phyloP scores from a whole-genome alignment of 805 yeast species.

The Wickerhamiella occidentalis region DNA sequence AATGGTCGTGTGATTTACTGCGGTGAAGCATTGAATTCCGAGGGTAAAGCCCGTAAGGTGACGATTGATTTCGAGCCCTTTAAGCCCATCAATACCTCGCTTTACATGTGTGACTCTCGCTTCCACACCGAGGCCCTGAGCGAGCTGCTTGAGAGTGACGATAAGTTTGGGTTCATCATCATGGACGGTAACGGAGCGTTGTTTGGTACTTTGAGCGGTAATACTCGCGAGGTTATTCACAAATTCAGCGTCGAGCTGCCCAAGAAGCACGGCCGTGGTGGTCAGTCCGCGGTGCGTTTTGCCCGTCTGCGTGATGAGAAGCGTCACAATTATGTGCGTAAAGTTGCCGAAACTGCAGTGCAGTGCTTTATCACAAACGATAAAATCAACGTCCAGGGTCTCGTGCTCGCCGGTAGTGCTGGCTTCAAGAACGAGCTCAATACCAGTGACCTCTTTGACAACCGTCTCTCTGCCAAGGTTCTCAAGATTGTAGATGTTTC shows the following conservation, averaged over 20 bases:
- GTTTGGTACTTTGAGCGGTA: slow-evolving; percentile 91
- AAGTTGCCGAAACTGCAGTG: slow-evolving; percentile 96
- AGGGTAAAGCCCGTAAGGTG: slow-evolving; percentile 94
- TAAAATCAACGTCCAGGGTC: slow-evolving; percentile 86
- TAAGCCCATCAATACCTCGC: slow-evolving; percentile 96
- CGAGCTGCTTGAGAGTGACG: slow-evolving; percentile 89
- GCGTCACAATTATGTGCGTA: slow-evolving; percentile 96
- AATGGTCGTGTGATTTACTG: slow-evolving; percentile 94
- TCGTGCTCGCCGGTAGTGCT: slow-evolving; percentile 97
- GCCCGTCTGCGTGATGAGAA: slow-evolving; percentile 97
- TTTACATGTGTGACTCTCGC: slow-evolving; percentile 92
- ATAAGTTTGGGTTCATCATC: slow-evolving; percentile 91
- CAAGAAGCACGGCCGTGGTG: slow-evolving; percentile 99
- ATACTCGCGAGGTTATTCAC: slow-evolving; percentile 90
- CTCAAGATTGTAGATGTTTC: slow-evolving; percentile 92
- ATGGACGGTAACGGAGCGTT: slow-evolving; percentile 99
- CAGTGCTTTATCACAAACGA: slow-evolving; percentile 93
- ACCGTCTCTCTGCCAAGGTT: slow-evolving; percentile 74
- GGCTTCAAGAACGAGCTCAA: slow-evolving; percentile 94
- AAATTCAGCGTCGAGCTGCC: slow-evolving; percentile 96
- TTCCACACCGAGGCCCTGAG: slow-evolving; percentile 95
- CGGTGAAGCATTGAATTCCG: slow-evolving; percentile 95
- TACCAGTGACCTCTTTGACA: slow-evolving; percentile 86
- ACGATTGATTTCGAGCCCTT: slow-evolving; percentile 97
- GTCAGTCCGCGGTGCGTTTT: slow-evolving; percentile 99